Base-by-base conservation (phyloP, 768 basidiomycete species). In the Paxillus ammoniavirescens region DNA sequence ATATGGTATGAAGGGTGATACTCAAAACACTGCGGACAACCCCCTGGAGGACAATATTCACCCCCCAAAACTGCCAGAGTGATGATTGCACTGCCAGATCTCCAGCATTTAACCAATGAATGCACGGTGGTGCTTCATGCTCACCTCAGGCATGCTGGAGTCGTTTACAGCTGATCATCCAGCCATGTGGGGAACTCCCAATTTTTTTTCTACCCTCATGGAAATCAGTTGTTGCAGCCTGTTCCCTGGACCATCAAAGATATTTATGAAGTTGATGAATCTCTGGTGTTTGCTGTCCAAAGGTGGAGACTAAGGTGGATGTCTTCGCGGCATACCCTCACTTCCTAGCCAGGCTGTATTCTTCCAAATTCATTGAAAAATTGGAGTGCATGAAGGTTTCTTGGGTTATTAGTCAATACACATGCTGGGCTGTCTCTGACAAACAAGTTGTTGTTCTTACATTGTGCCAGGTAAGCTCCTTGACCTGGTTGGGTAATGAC, bases 241-340 rank as follows among this genome's bases (percentile, higher is more conserved):
- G 35, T 63, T 9, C 62, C 62, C 0, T 51, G 50, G 0, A 37
- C 42, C 23, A 59, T 63, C 45, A 56, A 61, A 26, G 61, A 63
- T 12, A 63, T 63, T 0, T 61, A 49, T 26, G 21, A 30, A 3
- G 17, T 28, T 2, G 18, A 42, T 0, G 33, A 36, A 2, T 21
- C 31, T 0, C 30, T 57, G 0, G 3, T 36, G 4, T 50, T 58
- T 40, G 43, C 54, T 13, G 56, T 55, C 2, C 54, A 59, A 44
- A 7, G 42, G 14, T 54, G 61, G 14, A 14, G 7, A 0, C 47
- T 33, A 28, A 37, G 10, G n/a, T 7, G 4, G 52, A 47, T 5
- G 1, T n/a, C 5, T 50, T 55, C 33, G 15, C 44, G 5, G 38
- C 38, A 26, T 55, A 50, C 23, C 37, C 49, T 3, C 38, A 55